These are phyloP conservation scores for Gymnopilus dilepis DNA, from an alignment of 768 basidiomycete genomes.

Conservation along the genomic window DNA sequence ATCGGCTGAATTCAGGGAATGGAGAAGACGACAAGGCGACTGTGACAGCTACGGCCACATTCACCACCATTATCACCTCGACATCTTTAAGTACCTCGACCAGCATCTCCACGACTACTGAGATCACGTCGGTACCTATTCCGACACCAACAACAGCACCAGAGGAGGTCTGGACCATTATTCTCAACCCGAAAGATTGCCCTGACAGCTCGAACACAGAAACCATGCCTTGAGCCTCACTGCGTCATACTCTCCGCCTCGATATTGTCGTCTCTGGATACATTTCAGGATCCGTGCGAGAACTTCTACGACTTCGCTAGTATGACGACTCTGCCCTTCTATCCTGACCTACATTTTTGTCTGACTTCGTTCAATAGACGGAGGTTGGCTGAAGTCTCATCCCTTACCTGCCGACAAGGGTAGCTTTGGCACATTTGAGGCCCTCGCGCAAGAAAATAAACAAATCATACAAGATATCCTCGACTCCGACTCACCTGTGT, in stretches of 20 bases:
- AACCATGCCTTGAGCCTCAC: conserved; percentile 73
- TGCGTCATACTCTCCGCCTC: conserved; percentile 86
- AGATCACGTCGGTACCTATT: conserved; percentile 42
- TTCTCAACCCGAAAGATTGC: neutral
- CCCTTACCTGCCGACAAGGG: conserved; percentile 89
- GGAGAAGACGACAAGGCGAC: conserved; percentile 35
- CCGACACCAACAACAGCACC: conserved; percentile 61
- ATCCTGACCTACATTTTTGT: too few species aligned
- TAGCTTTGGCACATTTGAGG: conserved; percentile 72
- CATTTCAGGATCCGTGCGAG: conserved; percentile 88
- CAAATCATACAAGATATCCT: conserved; percentile 77
- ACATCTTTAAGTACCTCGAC: conserved; percentile 35
- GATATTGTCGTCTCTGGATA: conserved; percentile 82
- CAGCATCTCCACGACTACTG: conserved; percentile 34
- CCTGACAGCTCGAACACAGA: conserved; percentile 40
- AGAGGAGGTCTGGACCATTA: conserved; percentile 47
- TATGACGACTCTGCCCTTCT: conserved; percentile 46
- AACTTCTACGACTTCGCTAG: conserved; percentile 94
- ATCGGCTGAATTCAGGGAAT: conserved; percentile 64
- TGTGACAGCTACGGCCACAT: conserved; percentile 46
- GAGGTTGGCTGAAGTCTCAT: conserved; percentile 85
- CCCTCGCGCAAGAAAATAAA: conserved; percentile 75
- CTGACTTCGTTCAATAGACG: conserved; percentile 52
- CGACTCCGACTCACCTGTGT: conserved; percentile 48
- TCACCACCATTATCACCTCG: conserved; percentile 41